phyloP scores from a whole-genome alignment of 2,329 filamentous ascomycete species.

The Botrytis deweyae region DNA sequence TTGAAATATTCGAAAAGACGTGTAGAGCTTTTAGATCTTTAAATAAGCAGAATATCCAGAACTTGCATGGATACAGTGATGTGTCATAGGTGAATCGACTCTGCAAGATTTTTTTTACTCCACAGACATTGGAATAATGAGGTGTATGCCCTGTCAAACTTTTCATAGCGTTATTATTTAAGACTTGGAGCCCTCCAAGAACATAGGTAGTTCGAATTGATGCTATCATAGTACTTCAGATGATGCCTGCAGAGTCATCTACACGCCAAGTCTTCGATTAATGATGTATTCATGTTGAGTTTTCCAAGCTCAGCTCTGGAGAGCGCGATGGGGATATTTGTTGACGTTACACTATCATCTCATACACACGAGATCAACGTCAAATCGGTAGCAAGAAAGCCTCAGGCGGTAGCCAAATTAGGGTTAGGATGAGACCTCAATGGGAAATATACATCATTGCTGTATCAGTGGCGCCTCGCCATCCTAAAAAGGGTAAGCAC shows the following conservation, averaged over 20 bases:
- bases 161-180: too few relatives aligned
- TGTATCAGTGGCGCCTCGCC: neutral
- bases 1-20: neutral
- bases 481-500: neutral
- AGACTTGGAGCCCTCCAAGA: too few relatives aligned
- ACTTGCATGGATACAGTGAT: accelerated
- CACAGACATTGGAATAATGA: too few relatives aligned
- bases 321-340: neutral
- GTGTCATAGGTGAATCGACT: too few relatives aligned
- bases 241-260: too few relatives aligned
- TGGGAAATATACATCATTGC: neutral
- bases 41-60: too few relatives aligned
- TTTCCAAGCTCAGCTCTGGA: neutral
- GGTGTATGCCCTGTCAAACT: too few relatives aligned
- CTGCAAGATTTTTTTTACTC: too few relatives aligned
- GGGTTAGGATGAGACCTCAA: neutral
- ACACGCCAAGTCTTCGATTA: too few relatives aligned
- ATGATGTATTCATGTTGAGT: neutral
- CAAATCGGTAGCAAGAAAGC: accelerated
- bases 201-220: too few relatives aligned
- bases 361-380: accelerated
- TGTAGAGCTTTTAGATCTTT: neutral
- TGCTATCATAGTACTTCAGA: too few relatives aligned
- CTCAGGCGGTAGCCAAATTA: accelerated
- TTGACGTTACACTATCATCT: accelerated